A percentile compares a stretch with the other conserved stretches of the same genome.
Conservation (phyloP, 1,139 yeast genomes). For the Tardiomyces digboiensis region DNA sequence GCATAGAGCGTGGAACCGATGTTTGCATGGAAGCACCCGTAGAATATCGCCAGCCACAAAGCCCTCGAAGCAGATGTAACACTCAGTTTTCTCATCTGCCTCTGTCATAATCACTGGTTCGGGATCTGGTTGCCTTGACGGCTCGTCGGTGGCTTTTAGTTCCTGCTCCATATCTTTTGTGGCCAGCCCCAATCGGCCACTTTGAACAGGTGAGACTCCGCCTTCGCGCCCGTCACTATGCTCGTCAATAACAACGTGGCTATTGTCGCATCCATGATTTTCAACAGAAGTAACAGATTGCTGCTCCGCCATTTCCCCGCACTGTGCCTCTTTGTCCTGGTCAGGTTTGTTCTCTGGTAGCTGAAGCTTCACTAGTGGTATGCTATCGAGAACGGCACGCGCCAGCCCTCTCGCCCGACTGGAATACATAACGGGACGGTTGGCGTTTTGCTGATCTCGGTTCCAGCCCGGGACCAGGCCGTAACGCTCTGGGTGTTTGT, state of each 20-base stretch:
- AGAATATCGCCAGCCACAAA: conserved; percentile 40
- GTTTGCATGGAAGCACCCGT: conserved; percentile 70
- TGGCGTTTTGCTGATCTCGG: conserved; percentile 6
- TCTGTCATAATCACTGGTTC: not conserved
- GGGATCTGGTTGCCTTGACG: not conserved
- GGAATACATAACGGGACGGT: conserved; percentile 11
- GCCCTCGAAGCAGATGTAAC: conserved; percentile 72
- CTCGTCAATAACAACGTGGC: conserved; percentile 1
- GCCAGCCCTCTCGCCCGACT: conserved; percentile 27
- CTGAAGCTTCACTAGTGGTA: conserved; percentile 25
- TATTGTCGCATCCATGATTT: not conserved
- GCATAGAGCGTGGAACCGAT: conserved; percentile 70
- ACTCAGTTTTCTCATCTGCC: conserved; percentile 18
- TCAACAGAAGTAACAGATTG: too few species aligned
- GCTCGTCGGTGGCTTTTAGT: not conserved
- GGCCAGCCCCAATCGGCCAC: too few species aligned
- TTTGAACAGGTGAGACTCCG: too few species aligned
- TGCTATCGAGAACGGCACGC: conserved; percentile 28
- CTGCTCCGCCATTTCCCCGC: not conserved
- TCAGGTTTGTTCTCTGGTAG: not conserved
- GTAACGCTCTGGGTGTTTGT: conserved; percentile 28
- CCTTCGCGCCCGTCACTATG: conserved; percentile 1
- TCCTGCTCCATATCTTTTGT: not conserved
- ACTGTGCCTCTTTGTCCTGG: conserved; percentile 3
- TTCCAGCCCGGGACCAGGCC: conserved; percentile 15